A percentile compares a stretch with the other conserved stretches of the same genome.
Conservation (phyloP, 768 basidiomycete species). For the Omphalotus guepiniiformis region DNA sequence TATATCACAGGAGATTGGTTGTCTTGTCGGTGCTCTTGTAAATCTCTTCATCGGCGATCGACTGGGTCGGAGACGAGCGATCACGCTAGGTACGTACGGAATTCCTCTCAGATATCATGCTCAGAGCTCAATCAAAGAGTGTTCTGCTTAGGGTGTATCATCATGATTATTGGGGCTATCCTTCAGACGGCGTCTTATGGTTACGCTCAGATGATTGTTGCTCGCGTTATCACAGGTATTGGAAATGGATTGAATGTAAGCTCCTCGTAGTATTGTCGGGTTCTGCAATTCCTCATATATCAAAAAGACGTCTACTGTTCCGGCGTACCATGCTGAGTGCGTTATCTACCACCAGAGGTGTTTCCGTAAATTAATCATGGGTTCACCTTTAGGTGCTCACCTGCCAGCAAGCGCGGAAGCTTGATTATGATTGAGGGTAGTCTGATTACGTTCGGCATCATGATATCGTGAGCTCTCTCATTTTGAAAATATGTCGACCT, state of each 20-base stretch:
- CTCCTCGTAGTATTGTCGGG: conserved; percentile 4
- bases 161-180: conserved; percentile 63
- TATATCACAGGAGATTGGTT: conserved; percentile 52
- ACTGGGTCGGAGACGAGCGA: conserved; percentile 56
- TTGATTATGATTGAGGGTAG: conserved; percentile 65
- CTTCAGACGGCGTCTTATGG: conserved; percentile 53
- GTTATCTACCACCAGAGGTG: neutral
- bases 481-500: conserved; percentile 14
- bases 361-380: neutral
- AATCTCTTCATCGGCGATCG: conserved; percentile 59
- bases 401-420: conserved; percentile 53
- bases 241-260: conserved; percentile 60
- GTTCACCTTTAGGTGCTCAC: conserved; percentile 39
- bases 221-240: conserved; percentile 56
- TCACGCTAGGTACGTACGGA: conserved; percentile 46
- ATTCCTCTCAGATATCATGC: neutral
- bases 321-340: conserved; percentile 60
- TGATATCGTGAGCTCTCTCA: conserved; percentile 45
- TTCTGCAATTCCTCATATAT: neutral
- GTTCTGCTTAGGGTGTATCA: conserved; percentile 9
- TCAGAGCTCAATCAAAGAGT: neutral
- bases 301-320: conserved; percentile 56
- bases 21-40: conserved; percentile 57
- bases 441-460: conserved; percentile 60
- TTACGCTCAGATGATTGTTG: conserved; percentile 59